These are phyloP conservation scores for Magnusiomyces paraingens DNA, from an alignment of 1,139 yeast species.

Conservation along the genomic window DNA sequence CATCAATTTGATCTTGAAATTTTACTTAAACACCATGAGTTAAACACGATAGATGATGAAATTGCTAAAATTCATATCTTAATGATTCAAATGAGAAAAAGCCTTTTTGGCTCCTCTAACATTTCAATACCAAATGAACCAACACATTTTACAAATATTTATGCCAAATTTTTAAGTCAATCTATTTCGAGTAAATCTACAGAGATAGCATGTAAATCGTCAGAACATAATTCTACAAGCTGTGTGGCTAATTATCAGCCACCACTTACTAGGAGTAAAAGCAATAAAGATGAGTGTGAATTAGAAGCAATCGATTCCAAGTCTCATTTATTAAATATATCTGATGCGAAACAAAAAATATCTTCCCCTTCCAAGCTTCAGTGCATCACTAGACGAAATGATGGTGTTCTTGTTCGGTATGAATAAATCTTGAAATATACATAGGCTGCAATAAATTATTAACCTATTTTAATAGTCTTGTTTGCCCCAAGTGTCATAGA, in stretches of 20 bases:
- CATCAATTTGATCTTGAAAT: conserved; percentile 64
- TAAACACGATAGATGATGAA: conserved; percentile 52
- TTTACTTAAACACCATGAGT: conserved; percentile 61
- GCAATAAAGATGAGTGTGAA: background rate
- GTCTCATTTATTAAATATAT: too few species aligned
- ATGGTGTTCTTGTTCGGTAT: conserved; percentile 52
- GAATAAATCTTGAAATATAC: background rate
- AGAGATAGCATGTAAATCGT: background rate
- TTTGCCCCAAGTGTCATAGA: conserved; percentile 62
- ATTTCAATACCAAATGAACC: conserved; percentile 37
- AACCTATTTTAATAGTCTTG: conserved; percentile 34
- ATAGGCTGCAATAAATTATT: background rate
- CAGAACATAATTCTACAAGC: conserved; percentile 2
- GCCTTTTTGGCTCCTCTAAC: conserved; percentile 19
- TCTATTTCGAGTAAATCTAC: background rate
- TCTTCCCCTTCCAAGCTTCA: conserved; percentile 23
- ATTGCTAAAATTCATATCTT: conserved; percentile 57
- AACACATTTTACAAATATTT: conserved; percentile 44
- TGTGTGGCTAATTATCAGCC: background rate
- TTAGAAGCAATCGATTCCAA: too few species aligned
- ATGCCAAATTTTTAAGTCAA: conserved; percentile 31
- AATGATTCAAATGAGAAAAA: conserved; percentile 37
- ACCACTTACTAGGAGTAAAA: conserved; percentile 7
- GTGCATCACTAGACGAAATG: conserved; percentile 64
- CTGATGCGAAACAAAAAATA: too few species aligned